Evolutionary conservation across 306 rosid genomes (phyloP), one percentile per base, ranked within the genome.

Genomic region (Quercus rubra): DNA sequence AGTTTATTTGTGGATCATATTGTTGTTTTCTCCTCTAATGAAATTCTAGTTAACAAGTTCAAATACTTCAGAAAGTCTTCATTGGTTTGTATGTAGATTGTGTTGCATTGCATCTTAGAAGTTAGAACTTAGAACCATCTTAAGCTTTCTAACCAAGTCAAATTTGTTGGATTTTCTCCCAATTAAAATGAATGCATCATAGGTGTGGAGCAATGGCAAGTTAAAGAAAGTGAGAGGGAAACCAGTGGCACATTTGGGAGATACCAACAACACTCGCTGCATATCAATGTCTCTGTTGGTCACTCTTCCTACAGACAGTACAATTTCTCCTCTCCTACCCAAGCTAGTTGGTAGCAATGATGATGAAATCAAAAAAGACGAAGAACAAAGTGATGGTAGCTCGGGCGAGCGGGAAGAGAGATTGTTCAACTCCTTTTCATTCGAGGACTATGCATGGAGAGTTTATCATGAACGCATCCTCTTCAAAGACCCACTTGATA

Each of bases 161-260:
- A 64, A 5, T 19, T 18, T 3, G 5, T 67, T 14, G 46, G 12
- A 41, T 41, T 41, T 8, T 41, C 46, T 41, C 46, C 12, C 46
- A 41, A 41, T 41, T 41, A 6, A 25, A 33, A 58, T 63, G 35
- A 81, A 67, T 38, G 20, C 18, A 25, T 5, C 68, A 21, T 27
- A 94, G 98, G 97, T 94, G 6, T 94, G 97, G 98, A 91, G 97
- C 90, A 94, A 94, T 80, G 97, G 94, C 2, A 89, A 81, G 77
- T 72, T 94, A 54, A 92, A 88, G 87, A 94, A 94, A 79, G 97
- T 89, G 88, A 89, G 97, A 83, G 98, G 94, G 6, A 94, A 91
- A 80, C 81, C 98, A 25, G 67, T 83, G 78, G 82, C 78, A 3
- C 70, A 55, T 18, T 51, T 63, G 70, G 93, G 80, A 43, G 85